Conservation (phyloP, 768 basidiomycete species). For the Xerocomellus intermedius region DNA sequence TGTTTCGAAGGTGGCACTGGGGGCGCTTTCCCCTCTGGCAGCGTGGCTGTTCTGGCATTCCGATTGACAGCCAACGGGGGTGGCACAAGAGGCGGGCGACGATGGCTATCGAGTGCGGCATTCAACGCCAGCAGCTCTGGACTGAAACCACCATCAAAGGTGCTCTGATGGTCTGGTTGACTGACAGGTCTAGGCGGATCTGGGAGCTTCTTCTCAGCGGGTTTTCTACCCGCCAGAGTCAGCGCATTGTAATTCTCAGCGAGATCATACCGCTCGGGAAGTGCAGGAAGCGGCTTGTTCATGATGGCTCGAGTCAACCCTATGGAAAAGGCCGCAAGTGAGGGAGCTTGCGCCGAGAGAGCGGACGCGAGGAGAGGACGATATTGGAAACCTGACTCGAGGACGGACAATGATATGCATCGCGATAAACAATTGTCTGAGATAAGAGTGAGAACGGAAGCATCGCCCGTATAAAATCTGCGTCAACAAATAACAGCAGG, state of each 20-base stretch:
- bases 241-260: slow-evolving; percentile 34
- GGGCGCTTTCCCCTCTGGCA: neutral
- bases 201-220: slow-evolving; percentile 15
- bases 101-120: slow-evolving; percentile 3
- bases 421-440: slow-evolving; percentile 8
- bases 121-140: slow-evolving; percentile 14
- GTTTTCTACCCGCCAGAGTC: slow-evolving; percentile 26
- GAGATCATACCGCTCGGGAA: slow-evolving; percentile 25
- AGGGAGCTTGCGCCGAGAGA: slow-evolving; percentile 5
- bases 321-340: slow-evolving; percentile 13
- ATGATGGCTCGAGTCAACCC: slow-evolving; percentile 15
- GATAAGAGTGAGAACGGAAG: neutral
- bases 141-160: slow-evolving; percentile 53
- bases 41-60: neutral
- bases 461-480: neutral
- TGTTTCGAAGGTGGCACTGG: slow-evolving; percentile 10
- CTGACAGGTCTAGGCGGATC: neutral
- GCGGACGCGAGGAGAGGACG: neutral
- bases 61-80: slow-evolving; percentile 6
- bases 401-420: neutral
- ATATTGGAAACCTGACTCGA: slow-evolving; percentile 24
- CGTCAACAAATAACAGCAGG: too few relatives aligned
- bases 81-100: slow-evolving; percentile 2
- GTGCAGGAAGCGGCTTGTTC: slow-evolving; percentile 17
- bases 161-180: neutral